Evolutionary conservation across 2,329 filamentous ascomycete genomes (phyloP), one percentile per base, ranked within the genome.

Genomic region (Penicillium sp.): DNA sequence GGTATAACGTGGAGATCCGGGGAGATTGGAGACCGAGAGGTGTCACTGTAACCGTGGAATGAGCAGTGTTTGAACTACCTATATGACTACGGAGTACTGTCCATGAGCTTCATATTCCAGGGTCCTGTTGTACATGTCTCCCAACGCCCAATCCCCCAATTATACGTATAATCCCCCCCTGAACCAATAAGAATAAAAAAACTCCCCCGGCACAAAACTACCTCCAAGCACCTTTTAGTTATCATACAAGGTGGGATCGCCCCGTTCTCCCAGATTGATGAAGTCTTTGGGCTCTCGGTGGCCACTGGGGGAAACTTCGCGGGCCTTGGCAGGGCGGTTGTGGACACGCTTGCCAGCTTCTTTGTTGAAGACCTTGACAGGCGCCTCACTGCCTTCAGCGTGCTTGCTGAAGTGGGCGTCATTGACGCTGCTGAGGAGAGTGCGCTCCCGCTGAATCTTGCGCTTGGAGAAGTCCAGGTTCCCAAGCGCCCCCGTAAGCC

Each of bases 401-500:
- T 88, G 79, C 56, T 83, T 76, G 56, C 80, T 79, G 60, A 87
- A 76, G 67, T 83, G 76, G 68, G 94, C 84, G 47, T 91, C 85
- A 72, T 96, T 96, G 72, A 96, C 84, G 46, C 83, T 86, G 64
- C 89, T 88, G 36, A 99, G 81, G 50, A 97, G 76, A 0, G 94
- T 99, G 45, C 94, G 86, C 75, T 97, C 90, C 13, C 94, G 86
- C 24, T 83, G 79, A 0, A 91, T 77, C 59, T 92, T 94, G 60
- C 93, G 86, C 64, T 88, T 89, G 24, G 88, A 86, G 70, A 99
- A 92, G 63, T 94, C 91, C 9, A 99, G 82, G 10, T 85, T 83
- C 22, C 86, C 86, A 63, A 99, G 84, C 31, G 90, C 92, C n/a
- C 90, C 90, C 0, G 94, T 92, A 21, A 99, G 81, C 5, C 93